Evolutionary conservation across 1,284 basidiomycete genomes (phyloP).

Genomic region (Puccinia hordei): DNA sequence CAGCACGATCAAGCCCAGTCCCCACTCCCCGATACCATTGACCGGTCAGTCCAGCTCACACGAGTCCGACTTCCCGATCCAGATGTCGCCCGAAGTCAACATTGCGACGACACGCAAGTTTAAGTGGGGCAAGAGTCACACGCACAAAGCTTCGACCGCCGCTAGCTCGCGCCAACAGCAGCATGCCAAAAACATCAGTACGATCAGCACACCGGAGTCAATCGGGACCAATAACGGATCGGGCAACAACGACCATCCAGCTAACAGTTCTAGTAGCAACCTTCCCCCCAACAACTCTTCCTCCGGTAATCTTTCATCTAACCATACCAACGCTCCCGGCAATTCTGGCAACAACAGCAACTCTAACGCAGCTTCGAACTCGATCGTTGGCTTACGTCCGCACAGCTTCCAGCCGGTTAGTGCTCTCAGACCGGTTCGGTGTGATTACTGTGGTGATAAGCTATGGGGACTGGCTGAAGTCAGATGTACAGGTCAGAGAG

Average conservation of each 20-base stretch:
- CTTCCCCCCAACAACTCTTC: background rate
- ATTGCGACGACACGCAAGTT: conserved; percentile 50
- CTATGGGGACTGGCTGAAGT: conserved; percentile 93
- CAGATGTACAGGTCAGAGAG: conserved; percentile 67
- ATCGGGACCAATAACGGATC: background rate
- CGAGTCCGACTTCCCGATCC: conserved; percentile 3
- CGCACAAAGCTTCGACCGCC: conserved; percentile 28
- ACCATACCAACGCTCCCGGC: background rate
- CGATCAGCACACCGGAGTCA: conserved; percentile 11
- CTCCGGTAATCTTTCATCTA: background rate
- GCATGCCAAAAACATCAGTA: conserved; percentile 28
- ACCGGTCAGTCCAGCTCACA: background rate
- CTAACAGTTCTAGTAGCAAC: conserved; percentile 53
- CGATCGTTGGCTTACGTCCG: conserved; percentile 58
- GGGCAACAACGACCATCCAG: background rate
- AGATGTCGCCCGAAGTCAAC: conserved; percentile 34
- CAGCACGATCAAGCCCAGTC: background rate
- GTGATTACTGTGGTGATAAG: conserved; percentile 94
- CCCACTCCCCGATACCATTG: background rate
- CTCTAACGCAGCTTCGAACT: background rate
- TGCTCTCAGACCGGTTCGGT: conserved; percentile 82
- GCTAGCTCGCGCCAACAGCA: background rate
- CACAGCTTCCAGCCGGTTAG: conserved; percentile 90
- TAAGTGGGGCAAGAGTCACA: conserved; percentile 46
- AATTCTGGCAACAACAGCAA: background rate